A percentile compares a stretch with the other conserved stretches of the same genome.
Evolutionary conservation across 2,329 filamentous ascomycete species (phyloP).

Genomic region (Epichloe festucae): DNA sequence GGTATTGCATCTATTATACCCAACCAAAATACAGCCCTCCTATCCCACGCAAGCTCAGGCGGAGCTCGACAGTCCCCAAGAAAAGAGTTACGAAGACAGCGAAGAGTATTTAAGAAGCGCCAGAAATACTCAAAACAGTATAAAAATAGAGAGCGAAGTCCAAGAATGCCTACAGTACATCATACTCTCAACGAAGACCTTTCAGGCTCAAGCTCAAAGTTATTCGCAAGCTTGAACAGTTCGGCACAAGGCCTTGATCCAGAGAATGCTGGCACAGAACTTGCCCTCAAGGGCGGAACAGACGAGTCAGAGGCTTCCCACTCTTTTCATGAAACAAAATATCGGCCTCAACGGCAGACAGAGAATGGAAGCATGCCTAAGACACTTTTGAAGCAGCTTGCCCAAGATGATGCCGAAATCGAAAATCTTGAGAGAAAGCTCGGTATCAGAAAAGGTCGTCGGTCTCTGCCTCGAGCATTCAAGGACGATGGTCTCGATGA

Average conservation of each 20-base stretch:
- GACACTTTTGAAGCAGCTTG: conserved; percentile 40
- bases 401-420: conserved; percentile 80
- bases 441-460: conserved; percentile 65
- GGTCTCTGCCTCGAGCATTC: conserved; percentile 58
- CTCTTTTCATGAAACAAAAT: conserved; percentile 9
- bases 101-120: conserved; percentile 47
- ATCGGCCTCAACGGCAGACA: conserved; percentile 19
- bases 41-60: background rate
- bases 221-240: background rate
- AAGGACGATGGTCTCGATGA: conserved; percentile 74
- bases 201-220: background rate
- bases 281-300: conserved; percentile 8
- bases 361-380: conserved; percentile 9
- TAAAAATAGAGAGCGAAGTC: background rate
- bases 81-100: conserved; percentile 55
- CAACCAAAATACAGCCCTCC: background rate
- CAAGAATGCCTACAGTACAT: background rate
- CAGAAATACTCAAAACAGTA: conserved; percentile 16
- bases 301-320: background rate
- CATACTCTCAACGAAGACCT: background rate
- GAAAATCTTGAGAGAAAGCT: conserved; percentile 76
- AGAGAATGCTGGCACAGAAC: background rate
- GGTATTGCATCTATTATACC: conserved; percentile 14
- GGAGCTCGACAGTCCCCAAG: conserved; percentile 20
- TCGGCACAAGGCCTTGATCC: background rate